Percentiles rank a stretch among this genome's conserved stretches.
Evolutionary conservation across 2,329 filamentous ascomycete genomes (phyloP).

Genomic region (Xylariomycetidae sp.): DNA sequence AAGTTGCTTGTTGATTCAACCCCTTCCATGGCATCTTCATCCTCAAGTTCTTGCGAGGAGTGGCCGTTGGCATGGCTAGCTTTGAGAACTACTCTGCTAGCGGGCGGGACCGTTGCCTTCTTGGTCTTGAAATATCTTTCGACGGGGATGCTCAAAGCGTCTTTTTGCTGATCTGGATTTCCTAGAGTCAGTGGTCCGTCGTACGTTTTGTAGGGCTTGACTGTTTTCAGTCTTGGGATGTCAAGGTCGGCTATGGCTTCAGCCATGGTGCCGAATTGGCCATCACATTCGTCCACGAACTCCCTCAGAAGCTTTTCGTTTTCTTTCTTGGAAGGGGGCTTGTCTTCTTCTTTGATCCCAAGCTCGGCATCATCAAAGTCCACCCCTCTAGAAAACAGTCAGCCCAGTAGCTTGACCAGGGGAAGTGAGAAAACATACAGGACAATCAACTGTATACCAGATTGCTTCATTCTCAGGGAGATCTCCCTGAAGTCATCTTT

Average conservation of each 20-base stretch:
- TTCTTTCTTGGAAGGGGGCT: slow-evolving; percentile 63
- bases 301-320: slow-evolving; percentile 68
- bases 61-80: slow-evolving; percentile 38
- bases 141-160: slow-evolving; percentile 76
- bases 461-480: slow-evolving; percentile 66
- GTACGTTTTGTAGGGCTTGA: slow-evolving; percentile 73
- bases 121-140: slow-evolving; percentile 89
- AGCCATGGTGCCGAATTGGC: slow-evolving; percentile 75
- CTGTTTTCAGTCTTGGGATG: slow-evolving; percentile 69
- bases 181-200: slow-evolving; percentile 78
- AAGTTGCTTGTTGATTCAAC: slow-evolving; percentile 47
- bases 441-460: slow-evolving; percentile 72
- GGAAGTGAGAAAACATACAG: slow-evolving; percentile 55
- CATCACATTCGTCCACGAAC: slow-evolving; percentile 65
- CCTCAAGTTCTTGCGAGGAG: slow-evolving; percentile 45
- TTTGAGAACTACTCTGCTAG: slow-evolving; percentile 68
- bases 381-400: slow-evolving; percentile 56
- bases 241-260: slow-evolving; percentile 79
- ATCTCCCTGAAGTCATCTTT: slow-evolving; percentile 68
- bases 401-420: slow-evolving; percentile 3
- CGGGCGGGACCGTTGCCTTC: slow-evolving; percentile 66
- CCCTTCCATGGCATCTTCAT: slow-evolving; percentile 44
- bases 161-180: slow-evolving; percentile 66
- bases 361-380: slow-evolving; percentile 92
- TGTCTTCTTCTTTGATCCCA: slow-evolving; percentile 88